These are phyloP conservation scores for Hansfordia pulvinata DNA, from an alignment of 2,329 filamentous ascomycete genomes.

Conservation along the genomic window DNA sequence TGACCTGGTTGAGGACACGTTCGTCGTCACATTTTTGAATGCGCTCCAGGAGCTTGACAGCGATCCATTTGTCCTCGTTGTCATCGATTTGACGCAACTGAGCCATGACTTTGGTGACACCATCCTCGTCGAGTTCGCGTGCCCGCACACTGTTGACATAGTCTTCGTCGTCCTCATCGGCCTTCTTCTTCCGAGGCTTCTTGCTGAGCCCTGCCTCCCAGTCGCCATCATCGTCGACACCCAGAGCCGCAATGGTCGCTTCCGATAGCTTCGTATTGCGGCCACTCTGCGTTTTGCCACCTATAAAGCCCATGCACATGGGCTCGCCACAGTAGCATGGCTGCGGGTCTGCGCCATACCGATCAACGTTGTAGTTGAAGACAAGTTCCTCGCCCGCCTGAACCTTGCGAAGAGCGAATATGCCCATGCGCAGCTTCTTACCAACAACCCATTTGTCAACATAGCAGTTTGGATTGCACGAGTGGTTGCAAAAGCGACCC, in stretches of 20 bases:
- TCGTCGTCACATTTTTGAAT: constrained; percentile 82
- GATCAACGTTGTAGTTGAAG: constrained; percentile 99
- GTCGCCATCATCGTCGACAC: constrained; percentile 81
- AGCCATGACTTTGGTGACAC: constrained; percentile 33
- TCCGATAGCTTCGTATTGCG: constrained; percentile 83
- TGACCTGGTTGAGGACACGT: constrained; percentile 72
- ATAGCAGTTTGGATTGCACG: constrained; percentile 96
- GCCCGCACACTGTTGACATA: constrained; percentile 65
- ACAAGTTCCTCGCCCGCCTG: constrained; percentile 86
- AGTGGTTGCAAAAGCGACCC: constrained; percentile 96
- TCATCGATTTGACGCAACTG: constrained; percentile 96
- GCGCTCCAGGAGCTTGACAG: constrained; percentile 81
- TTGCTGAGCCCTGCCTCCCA: constrained; percentile 88
- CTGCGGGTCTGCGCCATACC: constrained; percentile 92
- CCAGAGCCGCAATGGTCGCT: constrained; percentile 84
- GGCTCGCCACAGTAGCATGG: constrained; percentile 91
- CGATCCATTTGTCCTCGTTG: constrained; percentile 99
- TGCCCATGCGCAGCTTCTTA: constrained; percentile 95
- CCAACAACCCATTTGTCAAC: constrained; percentile 99
- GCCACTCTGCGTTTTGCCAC: constrained; percentile 94
- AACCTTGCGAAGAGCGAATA: constrained; percentile 80
- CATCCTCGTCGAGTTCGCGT: constrained; percentile 17
- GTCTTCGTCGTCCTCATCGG: constrained; percentile 82
- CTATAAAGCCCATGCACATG: constrained; percentile 93
- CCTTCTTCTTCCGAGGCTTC: constrained; percentile 86